Percentiles rank a stretch among this genome's conserved stretches.
Conservation (phyloP, 257 asterid genomes). For the Echium plantagineum region DNA sequence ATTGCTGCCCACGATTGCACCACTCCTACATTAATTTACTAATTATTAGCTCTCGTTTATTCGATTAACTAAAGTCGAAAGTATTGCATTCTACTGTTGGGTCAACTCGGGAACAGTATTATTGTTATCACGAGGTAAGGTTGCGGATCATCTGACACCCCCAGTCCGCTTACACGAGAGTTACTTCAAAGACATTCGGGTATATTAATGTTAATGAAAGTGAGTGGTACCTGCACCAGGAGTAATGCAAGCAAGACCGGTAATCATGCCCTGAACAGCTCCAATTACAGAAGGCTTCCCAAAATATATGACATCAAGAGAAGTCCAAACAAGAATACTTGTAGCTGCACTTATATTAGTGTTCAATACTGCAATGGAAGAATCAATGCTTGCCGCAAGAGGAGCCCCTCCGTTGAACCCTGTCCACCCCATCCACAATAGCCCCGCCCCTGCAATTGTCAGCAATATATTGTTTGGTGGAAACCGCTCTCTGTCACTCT, state of each 20-base stretch:
- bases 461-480: constrained; percentile 76
- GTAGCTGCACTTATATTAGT: constrained; percentile 78
- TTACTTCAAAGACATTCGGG: too few species aligned
- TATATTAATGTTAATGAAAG: too few species aligned
- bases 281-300: constrained; percentile 89
- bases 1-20: constrained; percentile 97
- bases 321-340: constrained; percentile 85
- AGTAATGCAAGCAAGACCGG: constrained; percentile 85
- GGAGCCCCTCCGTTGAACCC: constrained; percentile 96
- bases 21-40: constrained; percentile 33
- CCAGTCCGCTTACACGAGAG: too few species aligned
- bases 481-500: constrained; percentile 68
- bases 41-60: neutral
- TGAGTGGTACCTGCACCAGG: constrained; percentile 72
- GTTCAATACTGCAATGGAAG: constrained; percentile 64
- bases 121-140: too few species aligned
- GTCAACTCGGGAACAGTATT: too few species aligned
- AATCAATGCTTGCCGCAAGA: constrained; percentile 57
- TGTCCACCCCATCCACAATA: constrained; percentile 98
- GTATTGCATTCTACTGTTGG: too few species aligned
- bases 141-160: too few species aligned
- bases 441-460: constrained; percentile 86
- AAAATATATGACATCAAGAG: constrained; percentile 72
- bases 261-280: constrained; percentile 87
- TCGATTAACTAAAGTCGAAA: neutral